phyloP scores from a whole-genome alignment of 176 grass and related monocot genomes.

The Zizania latifolia region DNA sequence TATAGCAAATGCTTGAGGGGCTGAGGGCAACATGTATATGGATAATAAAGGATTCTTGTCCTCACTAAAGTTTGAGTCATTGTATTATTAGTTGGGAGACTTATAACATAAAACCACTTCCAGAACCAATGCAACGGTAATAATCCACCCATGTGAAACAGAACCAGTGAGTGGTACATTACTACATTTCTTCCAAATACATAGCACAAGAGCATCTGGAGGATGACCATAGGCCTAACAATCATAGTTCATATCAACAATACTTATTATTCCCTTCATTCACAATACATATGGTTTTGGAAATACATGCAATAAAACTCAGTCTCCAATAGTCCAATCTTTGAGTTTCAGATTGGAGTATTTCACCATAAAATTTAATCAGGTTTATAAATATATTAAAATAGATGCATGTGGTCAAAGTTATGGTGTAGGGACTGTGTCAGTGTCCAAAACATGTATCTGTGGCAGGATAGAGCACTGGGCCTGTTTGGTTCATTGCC shows the following conservation, averaged over 20 bases:
- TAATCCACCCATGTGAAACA: background rate
- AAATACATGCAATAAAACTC: background rate
- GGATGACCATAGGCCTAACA: background rate
- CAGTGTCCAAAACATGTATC: background rate
- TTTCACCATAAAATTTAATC: background rate
- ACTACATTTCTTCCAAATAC: background rate
- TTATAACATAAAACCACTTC: slow-evolving; percentile 9
- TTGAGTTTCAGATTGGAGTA: too few relatives aligned
- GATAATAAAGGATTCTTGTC: background rate
- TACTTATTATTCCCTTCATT: background rate
- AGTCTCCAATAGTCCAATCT: too few relatives aligned
- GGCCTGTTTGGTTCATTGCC: too few relatives aligned
- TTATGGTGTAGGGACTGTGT: background rate
- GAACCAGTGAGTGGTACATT: background rate
- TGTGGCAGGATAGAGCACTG: background rate
- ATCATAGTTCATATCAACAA: slow-evolving; percentile 5
- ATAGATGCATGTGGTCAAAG: background rate
- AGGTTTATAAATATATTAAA: background rate
- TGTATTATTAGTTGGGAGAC: background rate
- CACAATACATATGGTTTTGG: background rate
- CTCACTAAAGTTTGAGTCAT: background rate
- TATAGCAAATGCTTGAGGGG: background rate
- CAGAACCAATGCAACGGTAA: background rate
- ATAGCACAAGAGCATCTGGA: background rate
- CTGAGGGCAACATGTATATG: background rate